Percentiles rank a stretch among this genome's conserved stretches.
These are phyloP conservation scores for Cyclospora cayetanensis DNA, from an alignment of 169 alveolate species.

Conservation along the genomic window DNA sequence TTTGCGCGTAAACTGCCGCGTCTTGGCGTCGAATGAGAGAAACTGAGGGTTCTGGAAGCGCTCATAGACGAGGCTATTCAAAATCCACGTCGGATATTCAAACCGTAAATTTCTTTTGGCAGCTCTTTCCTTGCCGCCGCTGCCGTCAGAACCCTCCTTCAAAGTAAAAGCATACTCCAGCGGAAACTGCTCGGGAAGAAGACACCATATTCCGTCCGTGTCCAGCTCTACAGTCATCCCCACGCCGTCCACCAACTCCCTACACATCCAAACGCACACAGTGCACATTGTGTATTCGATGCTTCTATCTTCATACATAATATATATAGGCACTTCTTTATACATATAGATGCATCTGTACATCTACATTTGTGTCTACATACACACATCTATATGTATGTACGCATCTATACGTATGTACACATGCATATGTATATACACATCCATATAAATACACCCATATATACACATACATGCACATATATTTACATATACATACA, in stretches of 20 bases:
- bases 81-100: slow-evolving; percentile 94
- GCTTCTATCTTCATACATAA: neutral
- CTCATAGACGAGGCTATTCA: slow-evolving; percentile 94
- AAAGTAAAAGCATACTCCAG: slow-evolving; percentile 79
- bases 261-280: neutral
- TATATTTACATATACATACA: no score
- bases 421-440: neutral
- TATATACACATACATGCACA: no score
- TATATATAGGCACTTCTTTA: no score
- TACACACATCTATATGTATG: neutral
- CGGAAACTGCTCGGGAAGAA: slow-evolving; percentile 97
- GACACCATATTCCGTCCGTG: slow-evolving; percentile 99
- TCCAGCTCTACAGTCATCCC: slow-evolving; percentile 99
- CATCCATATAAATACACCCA: no score
- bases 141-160: neutral
- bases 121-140: neutral
- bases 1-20: neutral
- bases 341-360: neutral
- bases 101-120: slow-evolving; percentile 77
- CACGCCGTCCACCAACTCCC: slow-evolving; percentile 90
- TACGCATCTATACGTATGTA: neutral
- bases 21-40: slow-evolving; percentile 79
- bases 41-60: slow-evolving; percentile 96
- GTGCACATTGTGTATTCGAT: neutral
- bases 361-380: neutral